Conservation (phyloP, 2,329 filamentous ascomycete genomes). For the Sclerotinia spermophila region DNA sequence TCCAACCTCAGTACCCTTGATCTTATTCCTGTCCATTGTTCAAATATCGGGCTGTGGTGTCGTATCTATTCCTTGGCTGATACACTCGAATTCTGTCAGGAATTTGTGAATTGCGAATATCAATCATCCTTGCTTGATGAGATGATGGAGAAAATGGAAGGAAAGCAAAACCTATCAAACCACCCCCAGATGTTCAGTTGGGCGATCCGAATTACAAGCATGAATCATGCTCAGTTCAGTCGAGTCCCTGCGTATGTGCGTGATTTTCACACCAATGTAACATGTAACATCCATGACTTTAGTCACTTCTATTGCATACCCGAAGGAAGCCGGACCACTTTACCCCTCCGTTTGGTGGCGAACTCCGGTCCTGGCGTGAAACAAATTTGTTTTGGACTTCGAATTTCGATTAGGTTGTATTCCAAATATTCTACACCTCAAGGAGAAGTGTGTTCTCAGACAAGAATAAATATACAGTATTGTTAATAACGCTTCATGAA, state of each 20-base stretch:
- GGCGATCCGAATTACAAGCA: not conserved
- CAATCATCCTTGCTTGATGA: not conserved
- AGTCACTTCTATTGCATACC: not conserved
- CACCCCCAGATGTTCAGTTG: not conserved
- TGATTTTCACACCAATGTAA: not conserved
- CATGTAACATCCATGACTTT: not conserved
- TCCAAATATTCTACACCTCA: not conserved
- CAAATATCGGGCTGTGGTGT: not conserved
- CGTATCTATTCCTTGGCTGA: not conserved
- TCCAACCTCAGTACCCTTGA: not conserved
- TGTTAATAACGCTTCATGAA: constrained; percentile 11
- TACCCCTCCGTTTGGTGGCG: not conserved
- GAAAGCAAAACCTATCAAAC: not conserved
- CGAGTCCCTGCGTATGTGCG: not conserved
- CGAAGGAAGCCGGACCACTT: not conserved
- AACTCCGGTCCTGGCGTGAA: not conserved
- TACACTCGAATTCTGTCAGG: not conserved
- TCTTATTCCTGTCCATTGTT: not conserved
- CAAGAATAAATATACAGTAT: constrained; percentile 15
- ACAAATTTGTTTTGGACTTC: not conserved
- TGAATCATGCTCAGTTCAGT: not conserved
- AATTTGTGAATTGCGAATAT: not conserved
- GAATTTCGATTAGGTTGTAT: not conserved
- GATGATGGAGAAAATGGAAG: not conserved
- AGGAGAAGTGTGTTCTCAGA: not conserved